Evolutionary conservation across 2,329 filamentous ascomycete genomes (phyloP).

Genomic region (Exophiala oligosperma): DNA sequence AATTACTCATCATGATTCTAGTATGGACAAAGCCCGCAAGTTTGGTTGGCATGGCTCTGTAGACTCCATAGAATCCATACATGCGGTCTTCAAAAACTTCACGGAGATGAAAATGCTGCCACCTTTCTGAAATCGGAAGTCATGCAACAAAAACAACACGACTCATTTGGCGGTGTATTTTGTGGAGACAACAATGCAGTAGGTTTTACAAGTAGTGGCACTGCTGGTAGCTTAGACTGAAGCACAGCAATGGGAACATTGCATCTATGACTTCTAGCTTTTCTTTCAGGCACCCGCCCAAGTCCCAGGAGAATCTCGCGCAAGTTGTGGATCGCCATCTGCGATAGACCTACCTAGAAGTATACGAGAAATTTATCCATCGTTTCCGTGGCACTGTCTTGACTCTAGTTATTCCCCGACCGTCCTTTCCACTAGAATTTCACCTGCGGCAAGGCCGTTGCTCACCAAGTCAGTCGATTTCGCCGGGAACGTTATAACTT

Average conservation of each 20-base stretch:
- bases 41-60: conserved; percentile 51
- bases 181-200: neutral
- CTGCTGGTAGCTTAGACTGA: neutral
- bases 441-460: neutral
- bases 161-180: neutral
- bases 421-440: neutral
- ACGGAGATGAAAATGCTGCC: conserved; percentile 46
- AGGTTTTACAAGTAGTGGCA: neutral
- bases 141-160: neutral
- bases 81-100: conserved; percentile 44
- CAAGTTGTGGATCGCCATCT: neutral
- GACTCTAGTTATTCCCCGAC: neutral
- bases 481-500: conserved; percentile 11
- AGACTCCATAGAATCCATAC: conserved; percentile 46
- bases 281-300: neutral
- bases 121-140: conserved; percentile 8
- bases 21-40: conserved; percentile 48
- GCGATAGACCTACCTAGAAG: neutral
- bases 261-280: neutral
- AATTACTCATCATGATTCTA: conserved; percentile 14
- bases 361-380: neutral
- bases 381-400: neutral
- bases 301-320: neutral
- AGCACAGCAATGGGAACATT: neutral
- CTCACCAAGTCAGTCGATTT: conserved; percentile 2